phyloP scores from a whole-genome alignment of 768 basidiomycete genomes.

The Gyrodon lividus region DNA sequence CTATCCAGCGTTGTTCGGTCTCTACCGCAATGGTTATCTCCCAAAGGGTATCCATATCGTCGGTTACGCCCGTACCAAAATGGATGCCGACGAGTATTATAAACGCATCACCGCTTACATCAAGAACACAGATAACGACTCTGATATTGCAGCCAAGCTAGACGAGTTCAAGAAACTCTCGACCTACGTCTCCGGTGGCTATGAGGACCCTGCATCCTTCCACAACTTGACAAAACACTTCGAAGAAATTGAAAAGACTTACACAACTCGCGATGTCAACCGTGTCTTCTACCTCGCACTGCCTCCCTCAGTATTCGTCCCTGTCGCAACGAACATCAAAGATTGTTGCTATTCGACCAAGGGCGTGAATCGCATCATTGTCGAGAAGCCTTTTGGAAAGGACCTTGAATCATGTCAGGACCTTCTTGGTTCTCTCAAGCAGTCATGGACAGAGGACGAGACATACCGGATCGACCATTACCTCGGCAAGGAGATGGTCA shows the following conservation, averaged over 20 bases:
- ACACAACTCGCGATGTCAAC: conserved; percentile 62
- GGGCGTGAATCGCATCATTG: conserved; percentile 88
- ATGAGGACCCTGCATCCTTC: conserved; percentile 84
- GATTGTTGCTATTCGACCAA: conserved; percentile 71
- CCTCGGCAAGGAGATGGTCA: conserved; percentile 99
- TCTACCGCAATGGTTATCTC: conserved; percentile 78
- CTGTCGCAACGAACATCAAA: conserved; percentile 81
- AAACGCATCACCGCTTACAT: conserved; percentile 83
- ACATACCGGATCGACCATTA: conserved; percentile 99
- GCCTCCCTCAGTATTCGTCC: conserved; percentile 93
- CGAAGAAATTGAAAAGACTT: conserved; percentile 71
- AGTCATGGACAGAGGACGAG: conserved; percentile 93
- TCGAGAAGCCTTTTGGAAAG: conserved; percentile 99
- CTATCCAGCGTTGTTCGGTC: conserved; percentile 90
- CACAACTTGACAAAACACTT: conserved; percentile 73
- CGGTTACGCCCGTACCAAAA: conserved; percentile 96
- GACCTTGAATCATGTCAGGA: conserved; percentile 82
- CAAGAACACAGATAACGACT: conserved; percentile 69
- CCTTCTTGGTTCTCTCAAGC: conserved; percentile 76
- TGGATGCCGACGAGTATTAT: conserved; percentile 82
- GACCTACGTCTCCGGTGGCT: conserved; percentile 83
- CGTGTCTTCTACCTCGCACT: conserved; percentile 97
- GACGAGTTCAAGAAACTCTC: conserved; percentile 81
- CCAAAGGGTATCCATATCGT: conserved; percentile 86
- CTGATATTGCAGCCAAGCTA: conserved; percentile 56